Evolutionary conservation across 169 alveolate species (phyloP).

Genomic region (Besnoitia besnoiti): DNA sequence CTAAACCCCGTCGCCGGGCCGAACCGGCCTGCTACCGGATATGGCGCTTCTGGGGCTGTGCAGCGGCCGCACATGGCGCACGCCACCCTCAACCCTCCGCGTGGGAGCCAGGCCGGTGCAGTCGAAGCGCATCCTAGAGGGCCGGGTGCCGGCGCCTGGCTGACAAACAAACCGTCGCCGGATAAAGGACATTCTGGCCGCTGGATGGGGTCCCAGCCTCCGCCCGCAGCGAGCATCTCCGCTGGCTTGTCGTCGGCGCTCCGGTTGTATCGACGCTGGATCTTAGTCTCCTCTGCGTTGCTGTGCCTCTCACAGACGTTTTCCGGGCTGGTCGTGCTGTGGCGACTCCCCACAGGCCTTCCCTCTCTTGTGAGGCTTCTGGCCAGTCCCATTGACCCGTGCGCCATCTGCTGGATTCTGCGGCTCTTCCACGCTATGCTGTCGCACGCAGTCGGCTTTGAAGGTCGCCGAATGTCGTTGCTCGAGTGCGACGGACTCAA

Average conservation of each 20-base stretch:
- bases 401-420: conserved; percentile 9
- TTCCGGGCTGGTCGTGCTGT: conserved; percentile 5
- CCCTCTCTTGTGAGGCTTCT: conserved; percentile 21
- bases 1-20: background rate
- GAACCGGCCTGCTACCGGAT: too few relatives aligned
- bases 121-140: background rate
- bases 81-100: background rate
- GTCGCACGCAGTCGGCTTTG: conserved; percentile 2
- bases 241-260: background rate
- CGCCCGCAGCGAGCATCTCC: background rate
- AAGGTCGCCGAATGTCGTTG: conserved; percentile 9
- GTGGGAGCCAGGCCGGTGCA: background rate
- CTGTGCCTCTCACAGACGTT: conserved; percentile 16
- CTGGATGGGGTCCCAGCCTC: background rate
- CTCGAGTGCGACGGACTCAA: conserved; percentile 8
- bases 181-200: background rate
- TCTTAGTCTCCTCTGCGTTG: conserved; percentile 6
- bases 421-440: conserved; percentile 34
- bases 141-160: background rate
- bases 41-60: background rate
- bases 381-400: conserved; percentile 17
- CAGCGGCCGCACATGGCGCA: background rate
- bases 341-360: conserved; percentile 18
- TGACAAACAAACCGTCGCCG: background rate
- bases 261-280: conserved; percentile 23